phyloP scores from a whole-genome alignment of 2,329 filamentous ascomycete species.

The Didymella keratinophila region DNA sequence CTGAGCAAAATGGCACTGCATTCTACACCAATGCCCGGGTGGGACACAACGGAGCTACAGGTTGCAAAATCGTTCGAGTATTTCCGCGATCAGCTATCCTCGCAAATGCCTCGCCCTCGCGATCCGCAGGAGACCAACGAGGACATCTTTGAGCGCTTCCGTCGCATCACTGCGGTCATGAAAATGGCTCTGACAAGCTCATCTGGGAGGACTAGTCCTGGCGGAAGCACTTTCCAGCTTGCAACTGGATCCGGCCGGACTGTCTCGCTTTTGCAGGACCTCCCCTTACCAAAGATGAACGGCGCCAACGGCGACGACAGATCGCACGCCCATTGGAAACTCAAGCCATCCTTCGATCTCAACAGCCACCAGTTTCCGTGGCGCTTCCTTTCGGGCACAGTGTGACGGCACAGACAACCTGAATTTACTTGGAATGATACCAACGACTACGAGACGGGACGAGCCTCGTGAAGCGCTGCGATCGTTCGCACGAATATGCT shows the following conservation, averaged over 20 bases:
- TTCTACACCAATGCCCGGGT: slow-evolving; percentile 42
- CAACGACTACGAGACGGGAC: background rate
- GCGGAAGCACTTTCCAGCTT: slow-evolving; percentile 46
- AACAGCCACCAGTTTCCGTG: slow-evolving; percentile 44
- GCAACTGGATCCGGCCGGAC: slow-evolving; percentile 45
- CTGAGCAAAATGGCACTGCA: slow-evolving; percentile 44
- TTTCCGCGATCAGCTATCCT: slow-evolving; percentile 43
- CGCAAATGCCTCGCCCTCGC: slow-evolving; percentile 41
- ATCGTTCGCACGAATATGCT: background rate
- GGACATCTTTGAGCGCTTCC: slow-evolving; percentile 45
- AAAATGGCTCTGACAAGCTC: slow-evolving; percentile 34
- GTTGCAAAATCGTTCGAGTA: slow-evolving; percentile 44
- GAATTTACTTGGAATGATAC: background rate
- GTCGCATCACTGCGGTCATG: slow-evolving; percentile 46
- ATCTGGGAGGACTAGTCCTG: slow-evolving; percentile 38
- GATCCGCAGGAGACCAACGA: slow-evolving; percentile 36
- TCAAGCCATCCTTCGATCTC: slow-evolving; percentile 41
- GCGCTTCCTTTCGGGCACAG: slow-evolving; percentile 45
- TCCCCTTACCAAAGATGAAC: slow-evolving; percentile 41
- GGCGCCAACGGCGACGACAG: slow-evolving; percentile 36
- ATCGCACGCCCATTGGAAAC: slow-evolving; percentile 41
- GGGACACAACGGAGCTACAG: slow-evolving; percentile 46
- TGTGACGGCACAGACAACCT: slow-evolving; percentile 29
- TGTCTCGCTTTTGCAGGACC: slow-evolving; percentile 44
- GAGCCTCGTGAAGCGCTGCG: background rate